Evolutionary conservation across 2,329 filamentous ascomycete species (phyloP), one percentile per base, ranked within the genome.

Genomic region (Emmonsiellopsis sp.): DNA sequence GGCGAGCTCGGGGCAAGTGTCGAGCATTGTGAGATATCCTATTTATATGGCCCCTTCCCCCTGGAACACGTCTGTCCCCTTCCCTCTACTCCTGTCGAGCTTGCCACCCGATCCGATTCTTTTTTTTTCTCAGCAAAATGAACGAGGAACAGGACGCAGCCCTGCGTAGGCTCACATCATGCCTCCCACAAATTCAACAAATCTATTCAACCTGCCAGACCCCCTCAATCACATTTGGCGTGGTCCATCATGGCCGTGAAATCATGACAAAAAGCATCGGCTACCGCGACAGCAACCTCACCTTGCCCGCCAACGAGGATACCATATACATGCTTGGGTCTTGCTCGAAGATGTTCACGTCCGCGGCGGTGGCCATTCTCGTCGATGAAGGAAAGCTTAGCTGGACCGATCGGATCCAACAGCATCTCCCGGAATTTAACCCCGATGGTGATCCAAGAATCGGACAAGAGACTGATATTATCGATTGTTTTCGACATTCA

Each of bases 271-370:
- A 58, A 2, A 60, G 60, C 51, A 57, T 60, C 34, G 65, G 65
- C 13, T 55, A 57, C 39, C 59, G 60, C 14, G 59, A 67, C 45
- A 53, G 61, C 6, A 45, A 55, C n/a, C 33, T 39, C n/a, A 47
- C 44, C 11, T 39, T 56, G 10, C 49, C 55, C 3, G 50, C 61
- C 2, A 42, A 58, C 39, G 39, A 56, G n/a, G 52, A 64, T 42
- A 66, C 63, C 7, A 61, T 64, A 3, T 65, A 63, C 54, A 57
- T 58, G 14, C 55, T 63, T 11, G 60, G 57, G 10, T 64, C 66
- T 9, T 50, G 64, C 32, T 62, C 62, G 17, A 68, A 66, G 51
- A 60, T 59, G 40, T 57, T 67, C 44, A 61, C 60, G 2, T 57
- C 63, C 8, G 58, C 65, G 10, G 56, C 58, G 3, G 42, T 63